phyloP scores from a whole-genome alignment of 2,329 filamentous ascomycete genomes.

The Trichophyton mentagrophytes region DNA sequence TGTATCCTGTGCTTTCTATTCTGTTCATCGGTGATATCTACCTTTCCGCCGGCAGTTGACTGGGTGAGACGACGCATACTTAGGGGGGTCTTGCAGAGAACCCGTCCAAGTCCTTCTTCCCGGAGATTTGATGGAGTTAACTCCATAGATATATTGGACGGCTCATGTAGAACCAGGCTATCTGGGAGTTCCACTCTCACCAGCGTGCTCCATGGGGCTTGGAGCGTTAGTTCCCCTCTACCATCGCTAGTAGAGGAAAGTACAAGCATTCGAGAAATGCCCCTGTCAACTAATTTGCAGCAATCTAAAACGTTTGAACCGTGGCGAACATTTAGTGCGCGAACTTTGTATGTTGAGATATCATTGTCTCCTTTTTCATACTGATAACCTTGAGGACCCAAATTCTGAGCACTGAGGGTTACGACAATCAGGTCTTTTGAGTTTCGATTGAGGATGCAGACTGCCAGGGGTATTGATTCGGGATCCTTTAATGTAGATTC shows the following conservation, averaged over 20 bases:
- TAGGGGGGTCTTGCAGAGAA: constrained; percentile 33
- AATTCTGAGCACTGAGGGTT: constrained; percentile 9
- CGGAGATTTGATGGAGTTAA: constrained; percentile 40
- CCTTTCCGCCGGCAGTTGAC: constrained; percentile 45
- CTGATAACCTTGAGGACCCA: constrained; percentile 11
- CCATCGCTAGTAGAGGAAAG: constrained; percentile 54
- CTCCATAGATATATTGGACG: constrained; percentile 46
- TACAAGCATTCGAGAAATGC: constrained; percentile 55
- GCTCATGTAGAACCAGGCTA: constrained; percentile 46
- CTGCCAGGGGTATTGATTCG: constrained; percentile 23
- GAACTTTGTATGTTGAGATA: constrained; percentile 5
- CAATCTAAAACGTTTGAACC: constrained; percentile 59
- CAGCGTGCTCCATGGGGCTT: constrained; percentile 62
- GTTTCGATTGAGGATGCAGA: constrained; percentile 58
- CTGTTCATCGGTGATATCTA: constrained; percentile 54
- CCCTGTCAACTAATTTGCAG: constrained; percentile 56
- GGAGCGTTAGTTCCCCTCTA: constrained; percentile 54
- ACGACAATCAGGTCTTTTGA: constrained; percentile 50
- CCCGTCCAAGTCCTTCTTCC: constrained; percentile 38
- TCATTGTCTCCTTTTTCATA: constrained; percentile 13
- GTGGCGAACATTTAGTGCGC: constrained; percentile 38
- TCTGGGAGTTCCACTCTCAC: constrained; percentile 52
- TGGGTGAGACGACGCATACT: constrained; percentile 44
- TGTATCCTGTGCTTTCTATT: constrained; percentile 52
- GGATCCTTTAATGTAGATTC: constrained; percentile 22